Evolutionary conservation across 805 yeast species (phyloP), one percentile per base, ranked within the genome.

Genomic region (Wickerhamomyces chambardii): DNA sequence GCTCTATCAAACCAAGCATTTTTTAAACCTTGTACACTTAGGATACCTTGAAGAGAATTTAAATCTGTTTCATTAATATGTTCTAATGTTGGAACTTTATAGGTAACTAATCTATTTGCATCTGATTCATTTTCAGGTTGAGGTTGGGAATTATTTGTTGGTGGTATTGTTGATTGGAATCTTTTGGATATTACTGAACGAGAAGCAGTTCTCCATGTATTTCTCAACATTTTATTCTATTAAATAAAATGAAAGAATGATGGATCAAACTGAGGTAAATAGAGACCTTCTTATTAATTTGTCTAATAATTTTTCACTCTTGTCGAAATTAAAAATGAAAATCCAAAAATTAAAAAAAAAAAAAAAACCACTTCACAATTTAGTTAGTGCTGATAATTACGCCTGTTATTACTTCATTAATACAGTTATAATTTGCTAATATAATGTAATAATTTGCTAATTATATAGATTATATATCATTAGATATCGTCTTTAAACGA

Each of bases 1-100:
- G 67, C 60, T 45, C 75, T 64, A 17, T 63, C 58, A 41, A 57
- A 64, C 73, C 78, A 76, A 4, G 72, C 66, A 38, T 64, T 70
- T 12, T 66, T 48, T n/a, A 75, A 47, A 9, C 77, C 75, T 30
- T 60, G 42, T 1, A 61, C 34, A 4, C 75, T 63, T 37, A 70
- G 61, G 4, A 77, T 52, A 3, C 83, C 83, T 2, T 48, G 45
- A 29, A 47, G 44, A 26, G 39, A 21, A 18, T 26, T 25, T n/a
- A 12, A 27, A 17, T 26, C 25, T 34, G 17, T 18, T 17, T 36
- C 34, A 29, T 53, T 56, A 18, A 60, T 39, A 32, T 35, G 33
- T 21, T 42, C 33, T 19, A 51, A 37, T 15, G 34, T 29, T 22
- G 55, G 55, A 10, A 44, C 36, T 4, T 46, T 36, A 18, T 27